Evolutionary conservation across 2,329 filamentous ascomycete genomes (phyloP).

Genomic region (Ascochyta fabae): DNA sequence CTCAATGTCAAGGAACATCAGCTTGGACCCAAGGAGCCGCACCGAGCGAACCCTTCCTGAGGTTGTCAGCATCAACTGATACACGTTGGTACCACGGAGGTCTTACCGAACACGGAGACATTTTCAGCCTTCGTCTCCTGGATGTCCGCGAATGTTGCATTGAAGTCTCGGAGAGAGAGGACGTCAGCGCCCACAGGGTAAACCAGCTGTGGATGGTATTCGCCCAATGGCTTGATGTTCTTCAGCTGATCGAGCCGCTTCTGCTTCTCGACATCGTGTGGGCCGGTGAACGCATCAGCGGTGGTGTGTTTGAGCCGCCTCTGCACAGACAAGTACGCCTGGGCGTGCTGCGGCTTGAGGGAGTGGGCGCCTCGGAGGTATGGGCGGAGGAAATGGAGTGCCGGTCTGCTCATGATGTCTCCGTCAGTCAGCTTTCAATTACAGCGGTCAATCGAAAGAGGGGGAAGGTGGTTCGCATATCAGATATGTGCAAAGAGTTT

Average conservation of each 20-base stretch:
- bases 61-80: conserved; percentile 34
- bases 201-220: conserved; percentile 62
- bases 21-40: conserved; percentile 74
- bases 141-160: conserved; percentile 36
- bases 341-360: conserved; percentile 54
- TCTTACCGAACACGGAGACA: conserved; percentile 47
- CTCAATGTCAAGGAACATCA: conserved; percentile 83
- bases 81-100: background rate
- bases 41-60: conserved; percentile 77
- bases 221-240: conserved; percentile 55
- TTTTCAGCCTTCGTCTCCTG: conserved; percentile 35
- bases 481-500: conserved; percentile 46
- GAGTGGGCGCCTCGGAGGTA: conserved; percentile 55
- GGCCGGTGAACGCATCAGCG: conserved; percentile 35
- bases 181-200: conserved; percentile 22
- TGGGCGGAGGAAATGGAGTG: conserved; percentile 63
- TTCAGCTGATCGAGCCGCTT: conserved; percentile 63
- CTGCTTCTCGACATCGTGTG: conserved; percentile 55
- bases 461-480: conserved; percentile 20
- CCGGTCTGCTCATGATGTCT: conserved; percentile 54
- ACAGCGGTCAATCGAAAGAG: background rate
- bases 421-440: conserved; percentile 44
- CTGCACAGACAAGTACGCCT: conserved; percentile 57
- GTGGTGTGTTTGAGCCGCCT: conserved; percentile 36
- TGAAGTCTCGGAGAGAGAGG: conserved; percentile 39